A percentile compares a stretch with the other conserved stretches of the same genome.
Conservation (phyloP, 306 rosid genomes). For the Ochetophila trinervis region DNA sequence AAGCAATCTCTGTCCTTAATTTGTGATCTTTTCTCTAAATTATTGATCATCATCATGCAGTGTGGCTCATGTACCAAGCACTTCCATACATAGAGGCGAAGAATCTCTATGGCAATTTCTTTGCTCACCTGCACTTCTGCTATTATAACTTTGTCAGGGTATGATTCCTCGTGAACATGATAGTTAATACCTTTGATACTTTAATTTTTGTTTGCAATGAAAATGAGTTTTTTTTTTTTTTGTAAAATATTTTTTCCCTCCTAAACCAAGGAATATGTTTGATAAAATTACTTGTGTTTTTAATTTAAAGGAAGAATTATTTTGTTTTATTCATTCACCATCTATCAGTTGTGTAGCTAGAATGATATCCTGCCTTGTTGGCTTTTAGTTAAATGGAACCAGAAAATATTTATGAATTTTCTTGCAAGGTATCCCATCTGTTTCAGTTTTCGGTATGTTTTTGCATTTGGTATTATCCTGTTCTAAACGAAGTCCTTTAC, state of each 20-base stretch:
- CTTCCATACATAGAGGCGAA: constrained; percentile 66
- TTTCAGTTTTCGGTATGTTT: background rate
- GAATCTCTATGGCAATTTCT: constrained; percentile 54
- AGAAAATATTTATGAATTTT: background rate
- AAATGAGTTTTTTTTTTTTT: too few species aligned
- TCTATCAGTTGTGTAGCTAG: background rate
- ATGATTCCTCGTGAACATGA: constrained; percentile 18
- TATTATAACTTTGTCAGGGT: constrained; percentile 75
- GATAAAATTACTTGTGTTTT: too few species aligned
- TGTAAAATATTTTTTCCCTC: too few species aligned
- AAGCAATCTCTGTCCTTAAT: constrained; percentile 21
- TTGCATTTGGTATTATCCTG: too few species aligned
- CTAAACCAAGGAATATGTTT: too few species aligned
- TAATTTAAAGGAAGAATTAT: too few species aligned
- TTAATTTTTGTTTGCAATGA: background rate
- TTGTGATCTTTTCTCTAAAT: constrained; percentile 27
- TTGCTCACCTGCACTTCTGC: constrained; percentile 53
- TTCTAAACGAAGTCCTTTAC: background rate
- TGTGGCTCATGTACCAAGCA: constrained; percentile 78
- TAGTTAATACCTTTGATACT: background rate
- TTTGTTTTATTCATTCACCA: too few species aligned
- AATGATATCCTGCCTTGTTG: background rate
- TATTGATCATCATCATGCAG: constrained; percentile 42
- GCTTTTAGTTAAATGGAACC: background rate
- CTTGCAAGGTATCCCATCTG: background rate